These are phyloP conservation scores for Eucalyptus curtisii DNA, from an alignment of 345 rosid genomes.

Conservation along the genomic window DNA sequence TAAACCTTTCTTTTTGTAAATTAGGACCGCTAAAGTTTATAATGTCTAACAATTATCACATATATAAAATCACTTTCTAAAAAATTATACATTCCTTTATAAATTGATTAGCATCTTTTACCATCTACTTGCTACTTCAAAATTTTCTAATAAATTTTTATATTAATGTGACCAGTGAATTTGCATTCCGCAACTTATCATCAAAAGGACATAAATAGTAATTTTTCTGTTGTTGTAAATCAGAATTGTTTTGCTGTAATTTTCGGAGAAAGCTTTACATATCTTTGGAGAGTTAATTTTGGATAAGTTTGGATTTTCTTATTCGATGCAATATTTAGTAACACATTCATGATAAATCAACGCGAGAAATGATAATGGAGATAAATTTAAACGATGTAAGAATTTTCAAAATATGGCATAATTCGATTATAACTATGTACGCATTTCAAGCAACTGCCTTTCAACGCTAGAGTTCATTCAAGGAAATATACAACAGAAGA, in stretches of 20 bases:
- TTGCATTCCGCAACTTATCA: not conserved
- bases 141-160: not conserved
- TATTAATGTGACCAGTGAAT: not conserved
- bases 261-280: not conserved
- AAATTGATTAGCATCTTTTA: not conserved
- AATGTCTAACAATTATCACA: no score
- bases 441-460: not conserved
- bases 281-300: not conserved
- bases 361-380: not conserved
- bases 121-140: not conserved
- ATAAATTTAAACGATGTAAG: not conserved
- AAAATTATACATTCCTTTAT: not conserved
- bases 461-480: not conserved
- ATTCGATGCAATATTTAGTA: not conserved
- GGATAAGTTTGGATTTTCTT: not conserved
- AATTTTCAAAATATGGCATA: not conserved
- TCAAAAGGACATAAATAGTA: not conserved
- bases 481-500: not conserved
- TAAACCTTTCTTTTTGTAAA: not conserved
- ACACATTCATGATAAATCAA: not conserved
- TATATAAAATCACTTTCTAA: not conserved
- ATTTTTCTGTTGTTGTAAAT: not conserved
- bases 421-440: not conserved
- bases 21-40: not conserved
- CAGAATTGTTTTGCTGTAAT: not conserved